These are phyloP conservation scores for Eucalyptus cladocalyx DNA, from an alignment of 345 rosid species.

Conservation along the genomic window DNA sequence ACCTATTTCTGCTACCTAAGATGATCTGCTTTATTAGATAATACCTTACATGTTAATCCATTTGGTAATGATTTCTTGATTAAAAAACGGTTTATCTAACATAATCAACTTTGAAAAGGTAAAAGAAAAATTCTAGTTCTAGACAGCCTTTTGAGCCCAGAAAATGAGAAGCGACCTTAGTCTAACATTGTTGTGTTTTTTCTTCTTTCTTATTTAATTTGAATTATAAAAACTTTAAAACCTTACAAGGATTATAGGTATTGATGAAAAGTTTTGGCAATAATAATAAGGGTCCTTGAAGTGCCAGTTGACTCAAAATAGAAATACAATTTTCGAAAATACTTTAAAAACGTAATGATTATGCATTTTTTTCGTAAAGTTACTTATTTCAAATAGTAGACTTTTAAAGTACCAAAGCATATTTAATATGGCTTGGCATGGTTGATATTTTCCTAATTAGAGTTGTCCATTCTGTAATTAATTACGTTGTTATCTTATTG, in stretches of 20 bases:
- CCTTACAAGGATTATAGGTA: background rate
- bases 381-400: background rate
- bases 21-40: background rate
- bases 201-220: background rate
- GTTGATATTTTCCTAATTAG: background rate
- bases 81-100: background rate
- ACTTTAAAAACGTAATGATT: background rate
- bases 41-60: background rate
- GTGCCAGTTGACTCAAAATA: background rate
- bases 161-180: background rate
- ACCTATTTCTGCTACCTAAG: too few relatives aligned
- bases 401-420: background rate
- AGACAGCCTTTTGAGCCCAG: background rate
- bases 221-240: background rate
- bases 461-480: background rate
- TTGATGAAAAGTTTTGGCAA: background rate
- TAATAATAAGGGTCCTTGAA: background rate
- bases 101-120: background rate
- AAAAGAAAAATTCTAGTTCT: background rate
- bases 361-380: background rate
- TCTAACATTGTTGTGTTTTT: background rate
- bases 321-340: background rate
- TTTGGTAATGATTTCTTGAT: background rate
- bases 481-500: background rate
- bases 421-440: background rate